Conservation (phyloP, 1,139 yeast genomes). For the Tardiomyces blankii region DNA sequence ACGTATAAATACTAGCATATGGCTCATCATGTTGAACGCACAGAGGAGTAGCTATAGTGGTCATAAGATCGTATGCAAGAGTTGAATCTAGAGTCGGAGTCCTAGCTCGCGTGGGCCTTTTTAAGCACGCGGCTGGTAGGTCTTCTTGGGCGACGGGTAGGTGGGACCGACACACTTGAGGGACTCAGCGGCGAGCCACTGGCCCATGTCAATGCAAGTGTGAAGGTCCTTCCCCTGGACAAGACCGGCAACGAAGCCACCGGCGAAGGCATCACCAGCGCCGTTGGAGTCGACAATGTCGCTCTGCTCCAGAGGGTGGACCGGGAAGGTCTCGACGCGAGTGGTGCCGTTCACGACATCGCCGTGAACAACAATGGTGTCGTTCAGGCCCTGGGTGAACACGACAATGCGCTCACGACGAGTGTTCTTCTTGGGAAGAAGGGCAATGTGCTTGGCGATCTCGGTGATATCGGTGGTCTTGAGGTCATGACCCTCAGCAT, state of each 20-base stretch:
- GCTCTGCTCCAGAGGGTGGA: conserved; percentile 53
- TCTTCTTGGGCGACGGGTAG: conserved; percentile 73
- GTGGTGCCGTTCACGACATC: conserved; percentile 37
- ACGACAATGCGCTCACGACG: conserved; percentile 59
- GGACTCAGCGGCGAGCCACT: conserved; percentile 91
- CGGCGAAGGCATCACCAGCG: conserved; percentile 99
- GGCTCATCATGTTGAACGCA: too few relatives aligned
- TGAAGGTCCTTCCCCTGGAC: conserved; percentile 58
- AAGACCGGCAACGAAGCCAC: conserved; percentile 88
- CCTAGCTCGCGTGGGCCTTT: neutral
- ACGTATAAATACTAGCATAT: too few relatives aligned
- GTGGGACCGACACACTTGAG: conserved; percentile 92
- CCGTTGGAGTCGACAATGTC: conserved; percentile 90
- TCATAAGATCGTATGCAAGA: too few relatives aligned
- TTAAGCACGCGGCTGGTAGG: conserved; percentile 23
- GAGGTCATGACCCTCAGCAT: conserved; percentile 70
- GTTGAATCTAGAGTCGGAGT: too few relatives aligned
- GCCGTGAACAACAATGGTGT: conserved; percentile 50
- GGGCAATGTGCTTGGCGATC: conserved; percentile 75
- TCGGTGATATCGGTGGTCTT: conserved; percentile 53
- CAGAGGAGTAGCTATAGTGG: too few relatives aligned
- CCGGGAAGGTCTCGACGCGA: conserved; percentile 46
- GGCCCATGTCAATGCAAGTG: conserved; percentile 72
- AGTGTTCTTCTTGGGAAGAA: conserved; percentile 64
- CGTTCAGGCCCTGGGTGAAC: conserved; percentile 83